Evolutionary conservation across 139 green algal species (phyloP), one percentile per base, ranked within the genome.

Genomic region (Nannochloris sp.): DNA sequence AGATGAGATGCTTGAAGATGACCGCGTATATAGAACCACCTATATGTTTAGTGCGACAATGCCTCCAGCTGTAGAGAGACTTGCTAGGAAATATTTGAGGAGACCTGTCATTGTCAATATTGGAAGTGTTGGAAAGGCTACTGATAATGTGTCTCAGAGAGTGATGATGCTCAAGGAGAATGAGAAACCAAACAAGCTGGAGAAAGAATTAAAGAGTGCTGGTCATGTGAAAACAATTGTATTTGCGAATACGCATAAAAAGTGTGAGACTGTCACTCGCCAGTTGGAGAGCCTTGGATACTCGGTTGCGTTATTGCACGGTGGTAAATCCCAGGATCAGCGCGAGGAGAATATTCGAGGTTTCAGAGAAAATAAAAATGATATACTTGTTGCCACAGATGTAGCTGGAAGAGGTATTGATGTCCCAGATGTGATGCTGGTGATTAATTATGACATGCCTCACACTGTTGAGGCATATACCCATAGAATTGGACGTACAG

Each of bases 31-130:
- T 79, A 80, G 93, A 66, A 97, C 87, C n/a, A 98, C 93, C 25
- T 96, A 97, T 79, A 99, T 99, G 93, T 99, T 99, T 73, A 81
- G 63, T 16, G 93, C 93, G 29, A 98, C 93, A 63, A 98, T 98
- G 93, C 93, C 92, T 0, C 76, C 90, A 0, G 73, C 82, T 0
- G 92, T 98, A 53, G 89, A 96, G 80, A 75, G 89, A 10, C 81
- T 96, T 13, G 92, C 92, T 8, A 78, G 83, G 17, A 94, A 91
- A 71, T 93, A 91, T 70, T 66, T 93, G 46, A 76, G 88, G 33
- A 70, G 87, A 14, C 85, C 88, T 5, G 75, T 95, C 10, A 80
- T 93, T 9, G 79, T 98, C 33, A 96, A 74, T 64, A 96, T 98
- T 36, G 93, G 92, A 48, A 81, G 58, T 3, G 89, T 86, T 3